These are phyloP conservation scores for Penicillium malachiteum DNA, from an alignment of 495 filamentous ascomycete species.

Conservation along the genomic window DNA sequence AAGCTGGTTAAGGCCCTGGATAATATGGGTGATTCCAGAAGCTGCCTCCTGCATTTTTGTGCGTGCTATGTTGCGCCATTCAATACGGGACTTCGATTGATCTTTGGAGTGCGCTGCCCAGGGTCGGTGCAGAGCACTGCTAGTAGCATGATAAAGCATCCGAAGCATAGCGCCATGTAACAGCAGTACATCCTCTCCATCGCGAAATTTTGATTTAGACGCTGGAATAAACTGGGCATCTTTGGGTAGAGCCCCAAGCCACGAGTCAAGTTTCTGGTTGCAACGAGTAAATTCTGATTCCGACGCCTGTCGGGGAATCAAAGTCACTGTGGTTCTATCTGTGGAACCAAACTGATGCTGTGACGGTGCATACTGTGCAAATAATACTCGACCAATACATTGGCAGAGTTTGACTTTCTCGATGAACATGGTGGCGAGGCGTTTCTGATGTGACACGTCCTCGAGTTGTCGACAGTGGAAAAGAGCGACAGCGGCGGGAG, in stretches of 20 bases:
- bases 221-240: slow-evolving; percentile 45
- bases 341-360: slow-evolving; percentile 65
- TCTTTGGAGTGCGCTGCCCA: slow-evolving; percentile 61
- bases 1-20: slow-evolving; percentile 63
- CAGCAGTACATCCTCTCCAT: slow-evolving; percentile 56
- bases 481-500: slow-evolving; percentile 41
- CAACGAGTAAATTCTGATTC: slow-evolving; percentile 64
- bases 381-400: slow-evolving; percentile 76
- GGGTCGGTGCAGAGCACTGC: slow-evolving; percentile 80
- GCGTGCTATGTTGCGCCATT: slow-evolving; percentile 54
- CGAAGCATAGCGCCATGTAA: slow-evolving; percentile 75
- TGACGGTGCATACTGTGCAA: slow-evolving; percentile 71
- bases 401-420: slow-evolving; percentile 82
- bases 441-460: slow-evolving; percentile 55
- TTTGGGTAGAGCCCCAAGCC: slow-evolving; percentile 65
- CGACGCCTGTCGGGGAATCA: slow-evolving; percentile 75
- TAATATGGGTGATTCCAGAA: slow-evolving; percentile 72
- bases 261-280: slow-evolving; percentile 67
- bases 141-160: slow-evolving; percentile 83
- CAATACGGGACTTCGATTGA: slow-evolving; percentile 38
- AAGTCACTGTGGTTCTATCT: slow-evolving; percentile 75
- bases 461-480: slow-evolving; percentile 42
- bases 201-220: slow-evolving; percentile 31
- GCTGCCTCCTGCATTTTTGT: slow-evolving; percentile 74
- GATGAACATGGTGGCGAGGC: slow-evolving; percentile 81